A percentile compares a stretch with the other conserved stretches of the same genome.
Conservation (phyloP, 805 yeast species). For the Kluyveromyces aestuarii region DNA sequence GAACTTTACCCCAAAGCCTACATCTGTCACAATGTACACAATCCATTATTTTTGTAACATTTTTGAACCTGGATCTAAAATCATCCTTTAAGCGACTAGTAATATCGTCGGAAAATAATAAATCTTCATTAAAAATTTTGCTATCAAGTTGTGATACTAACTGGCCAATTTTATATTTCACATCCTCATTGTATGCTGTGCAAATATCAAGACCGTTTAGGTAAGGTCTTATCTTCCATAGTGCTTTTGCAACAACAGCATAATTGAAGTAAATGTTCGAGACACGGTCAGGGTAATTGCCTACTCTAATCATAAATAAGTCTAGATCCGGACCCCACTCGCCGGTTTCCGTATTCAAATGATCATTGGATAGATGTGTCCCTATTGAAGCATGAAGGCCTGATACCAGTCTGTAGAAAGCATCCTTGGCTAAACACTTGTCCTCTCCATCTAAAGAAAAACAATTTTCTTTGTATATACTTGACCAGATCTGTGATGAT, state of each 20-base stretch:
- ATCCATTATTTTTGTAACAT: slow-evolving; percentile 90
- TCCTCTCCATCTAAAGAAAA: slow-evolving; percentile 46
- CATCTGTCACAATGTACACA: slow-evolving; percentile 99
- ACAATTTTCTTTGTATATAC: slow-evolving; percentile 87
- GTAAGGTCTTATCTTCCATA: slow-evolving; percentile 54
- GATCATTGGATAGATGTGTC: slow-evolving; percentile 84
- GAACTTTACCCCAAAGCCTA: slow-evolving; percentile 96
- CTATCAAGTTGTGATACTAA: slow-evolving; percentile 30
- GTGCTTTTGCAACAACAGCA: slow-evolving; percentile 74
- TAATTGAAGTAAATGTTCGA: slow-evolving; percentile 88
- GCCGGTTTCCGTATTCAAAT: slow-evolving; percentile 58
- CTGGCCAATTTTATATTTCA: slow-evolving; percentile 34
- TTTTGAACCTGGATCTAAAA: slow-evolving; percentile 75
- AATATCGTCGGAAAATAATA: slow-evolving; percentile 39
- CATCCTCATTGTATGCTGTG: slow-evolving; percentile 34
- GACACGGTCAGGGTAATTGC: slow-evolving; percentile 79
- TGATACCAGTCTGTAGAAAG: slow-evolving; percentile 76
- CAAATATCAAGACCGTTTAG: slow-evolving; percentile 45
- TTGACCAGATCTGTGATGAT: slow-evolving; percentile 85
- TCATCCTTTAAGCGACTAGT: slow-evolving; percentile 60
- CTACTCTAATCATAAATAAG: slow-evolving; percentile 83
- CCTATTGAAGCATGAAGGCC: slow-evolving; percentile 96
- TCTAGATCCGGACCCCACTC: slow-evolving; percentile 78
- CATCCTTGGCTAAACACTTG: slow-evolving; percentile 75
- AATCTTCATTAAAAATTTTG: slow-evolving; percentile 41